phyloP scores from a whole-genome alignment of 129 eudicot species.

The Daucus carota region DNA sequence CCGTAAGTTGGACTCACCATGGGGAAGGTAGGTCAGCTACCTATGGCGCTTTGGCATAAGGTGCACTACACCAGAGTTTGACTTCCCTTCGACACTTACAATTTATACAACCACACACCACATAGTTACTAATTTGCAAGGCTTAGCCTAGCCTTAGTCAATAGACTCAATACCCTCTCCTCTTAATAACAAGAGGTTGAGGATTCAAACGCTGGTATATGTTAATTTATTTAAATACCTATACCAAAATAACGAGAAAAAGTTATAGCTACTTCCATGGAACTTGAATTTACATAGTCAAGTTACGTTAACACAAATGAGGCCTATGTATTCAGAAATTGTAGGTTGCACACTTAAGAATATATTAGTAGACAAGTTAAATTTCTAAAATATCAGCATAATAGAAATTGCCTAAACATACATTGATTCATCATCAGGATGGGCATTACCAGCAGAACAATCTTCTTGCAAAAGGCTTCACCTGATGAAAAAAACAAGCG shows the following conservation, averaged over 20 bases:
- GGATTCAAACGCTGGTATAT: no score
- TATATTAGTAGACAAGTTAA: neutral
- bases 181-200: no score
- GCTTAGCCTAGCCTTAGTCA: no score
- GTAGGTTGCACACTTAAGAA: neutral
- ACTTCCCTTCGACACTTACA: neutral
- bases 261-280: neutral
- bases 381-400: neutral
- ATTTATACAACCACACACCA: neutral
- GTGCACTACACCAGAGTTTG: neutral
- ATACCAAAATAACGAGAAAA: no score
- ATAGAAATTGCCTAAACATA: conserved; percentile 23
- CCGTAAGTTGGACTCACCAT: no score
- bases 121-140: no score
- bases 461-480: conserved; percentile 35
- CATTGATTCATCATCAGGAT: conserved; percentile 95
- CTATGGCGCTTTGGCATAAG: no score
- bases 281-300: neutral
- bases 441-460: conserved; percentile 68
- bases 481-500: conserved; percentile 22
- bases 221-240: no score
- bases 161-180: no score
- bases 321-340: neutral
- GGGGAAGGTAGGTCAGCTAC: no score
- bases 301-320: neutral